Base-by-base conservation (phyloP, 352 stramenopile genomes). In the Globisporangium okanoganense region DNA sequence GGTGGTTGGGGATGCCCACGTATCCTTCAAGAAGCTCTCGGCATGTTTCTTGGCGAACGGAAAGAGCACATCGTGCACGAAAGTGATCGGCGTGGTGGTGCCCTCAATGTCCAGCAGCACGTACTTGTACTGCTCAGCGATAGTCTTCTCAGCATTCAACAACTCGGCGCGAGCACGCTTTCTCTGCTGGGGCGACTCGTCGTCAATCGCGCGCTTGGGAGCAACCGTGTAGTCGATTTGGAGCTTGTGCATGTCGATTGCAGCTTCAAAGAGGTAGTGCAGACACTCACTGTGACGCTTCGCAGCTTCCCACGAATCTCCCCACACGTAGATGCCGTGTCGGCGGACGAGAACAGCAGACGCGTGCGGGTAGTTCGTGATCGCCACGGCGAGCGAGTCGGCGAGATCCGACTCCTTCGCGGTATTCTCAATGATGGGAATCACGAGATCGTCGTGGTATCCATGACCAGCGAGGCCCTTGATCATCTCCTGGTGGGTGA, bases 401-500 rank as follows among this genome's bases (percentile, higher is more conserved):
- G 94, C 88, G 9, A 99, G 79, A 31, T 95, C 72, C 52, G 95
- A 90, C 71, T 99, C 96, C 20, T 87, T 88, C 0, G 94, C 89
- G 38, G 89, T 95, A 79, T 99, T 99, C 59, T 98, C 92, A 53
- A 99, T 98, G 65, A 99, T 97, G 14, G 96, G 96, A 50, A 99
- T 82, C 45, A 98, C 88, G 38, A 98, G 71, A n/a, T 95, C 78
- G 64, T 96, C 87, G 65, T 95, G 72, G 72, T 96, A 98, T 2
- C 87, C 87, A 64, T 97, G 87, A 56, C 92, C 86, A 0, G 87
- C 88, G 20, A 98, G 88, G 3, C 96, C 96, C 78, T 99, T 99
- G 64, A 98, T 92, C 96, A 99, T 99, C 77, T 99, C 96, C 61
- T 98, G 85, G 69, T 98, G 92, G 20, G 95, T 98, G 38, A 98